These are phyloP conservation scores for Periglandula ipomoeae DNA, from an alignment of 2,329 filamentous ascomycete genomes.

Conservation along the genomic window DNA sequence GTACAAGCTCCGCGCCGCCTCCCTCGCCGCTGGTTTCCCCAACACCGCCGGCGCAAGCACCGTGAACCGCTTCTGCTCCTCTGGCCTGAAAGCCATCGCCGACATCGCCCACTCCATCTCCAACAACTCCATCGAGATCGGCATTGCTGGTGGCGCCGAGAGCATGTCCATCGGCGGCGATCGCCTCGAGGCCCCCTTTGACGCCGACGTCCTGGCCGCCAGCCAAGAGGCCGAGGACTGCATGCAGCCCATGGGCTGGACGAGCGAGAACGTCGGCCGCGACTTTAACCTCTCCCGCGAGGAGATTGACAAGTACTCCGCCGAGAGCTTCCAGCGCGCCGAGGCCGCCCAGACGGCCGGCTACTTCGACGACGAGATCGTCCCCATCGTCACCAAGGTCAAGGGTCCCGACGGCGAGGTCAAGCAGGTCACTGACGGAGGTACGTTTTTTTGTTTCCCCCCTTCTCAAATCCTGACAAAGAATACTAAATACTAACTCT, in stretches of 20 bases:
- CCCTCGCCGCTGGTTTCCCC: conserved; percentile 86
- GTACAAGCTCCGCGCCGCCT: conserved; percentile 83
- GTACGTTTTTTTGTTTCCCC: conserved; percentile 28
- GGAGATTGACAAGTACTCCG: conserved; percentile 75
- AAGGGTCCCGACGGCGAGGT: conserved; percentile 76
- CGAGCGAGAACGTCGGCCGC: conserved; percentile 85
- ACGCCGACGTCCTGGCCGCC: conserved; percentile 59
- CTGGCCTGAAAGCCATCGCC: conserved; percentile 88
- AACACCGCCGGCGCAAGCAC: conserved; percentile 76
- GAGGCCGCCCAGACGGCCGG: conserved; percentile 86
- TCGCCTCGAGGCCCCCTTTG: conserved; percentile 61
- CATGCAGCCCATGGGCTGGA: conserved; percentile 96
- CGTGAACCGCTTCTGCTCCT: conserved; percentile 95
- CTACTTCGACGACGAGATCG: conserved; percentile 90
- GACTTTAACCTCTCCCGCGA: conserved; percentile 82
- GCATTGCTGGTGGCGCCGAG: conserved; percentile 82
- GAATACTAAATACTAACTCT: not conserved
- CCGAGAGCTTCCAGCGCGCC: conserved; percentile 78
- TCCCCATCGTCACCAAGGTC: conserved; percentile 71
- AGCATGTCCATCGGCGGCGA: conserved; percentile 73
- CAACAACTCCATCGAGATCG: conserved; percentile 72
- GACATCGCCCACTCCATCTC: conserved; percentile 87
- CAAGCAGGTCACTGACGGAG: conserved; percentile 82
- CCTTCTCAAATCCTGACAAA: no score
- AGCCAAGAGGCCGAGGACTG: conserved; percentile 77